phyloP scores from a whole-genome alignment of 2,329 filamentous ascomycete genomes.

The Monosporascus ibericus region DNA sequence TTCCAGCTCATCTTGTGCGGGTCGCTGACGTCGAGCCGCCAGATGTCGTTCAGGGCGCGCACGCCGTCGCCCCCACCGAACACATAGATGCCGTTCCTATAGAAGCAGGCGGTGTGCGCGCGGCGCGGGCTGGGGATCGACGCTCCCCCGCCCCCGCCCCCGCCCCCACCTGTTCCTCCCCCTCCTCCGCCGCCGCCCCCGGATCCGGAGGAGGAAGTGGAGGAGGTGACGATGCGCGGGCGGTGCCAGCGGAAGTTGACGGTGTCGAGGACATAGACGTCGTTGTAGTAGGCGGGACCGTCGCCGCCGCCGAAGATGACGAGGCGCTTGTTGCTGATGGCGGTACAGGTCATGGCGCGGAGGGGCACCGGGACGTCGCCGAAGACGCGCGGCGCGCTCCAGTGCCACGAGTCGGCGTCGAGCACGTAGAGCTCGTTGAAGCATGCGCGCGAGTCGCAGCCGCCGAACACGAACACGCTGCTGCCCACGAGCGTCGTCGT shows the following conservation, averaged over 20 bases:
- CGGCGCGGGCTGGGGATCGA: slow-evolving; percentile 51
- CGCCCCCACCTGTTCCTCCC: neutral
- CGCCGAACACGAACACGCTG: slow-evolving; percentile 63
- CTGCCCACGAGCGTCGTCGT: slow-evolving; percentile 61
- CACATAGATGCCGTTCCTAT: slow-evolving; percentile 66
- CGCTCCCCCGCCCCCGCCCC: no score
- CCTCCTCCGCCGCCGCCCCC: slow-evolving; percentile 10
- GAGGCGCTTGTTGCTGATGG: slow-evolving; percentile 59
- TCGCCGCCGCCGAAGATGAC: slow-evolving; percentile 66
- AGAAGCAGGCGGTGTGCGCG: slow-evolving; percentile 65
- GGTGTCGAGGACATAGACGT: slow-evolving; percentile 67
- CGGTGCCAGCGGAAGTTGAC: slow-evolving; percentile 62
- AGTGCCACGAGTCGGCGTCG: slow-evolving; percentile 65
- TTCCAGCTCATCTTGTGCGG: slow-evolving; percentile 63
- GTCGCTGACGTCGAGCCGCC: slow-evolving; percentile 65
- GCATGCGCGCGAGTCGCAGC: slow-evolving; percentile 60
- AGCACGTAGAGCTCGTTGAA: slow-evolving; percentile 66
- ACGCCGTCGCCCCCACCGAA: slow-evolving; percentile 67
- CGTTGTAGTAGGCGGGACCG: slow-evolving; percentile 65
- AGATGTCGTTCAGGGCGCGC: slow-evolving; percentile 65
- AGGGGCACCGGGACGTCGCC: slow-evolving; percentile 60
- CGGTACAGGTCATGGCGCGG: slow-evolving; percentile 66
- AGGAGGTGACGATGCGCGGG: slow-evolving; percentile 42
- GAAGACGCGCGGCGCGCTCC: slow-evolving; percentile 58
- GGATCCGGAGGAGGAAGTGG: slow-evolving; percentile 35